Percentiles rank a stretch among this genome's conserved stretches.
Conservation (phyloP, 768 basidiomycete species). For the Suillus tomentosus region DNA sequence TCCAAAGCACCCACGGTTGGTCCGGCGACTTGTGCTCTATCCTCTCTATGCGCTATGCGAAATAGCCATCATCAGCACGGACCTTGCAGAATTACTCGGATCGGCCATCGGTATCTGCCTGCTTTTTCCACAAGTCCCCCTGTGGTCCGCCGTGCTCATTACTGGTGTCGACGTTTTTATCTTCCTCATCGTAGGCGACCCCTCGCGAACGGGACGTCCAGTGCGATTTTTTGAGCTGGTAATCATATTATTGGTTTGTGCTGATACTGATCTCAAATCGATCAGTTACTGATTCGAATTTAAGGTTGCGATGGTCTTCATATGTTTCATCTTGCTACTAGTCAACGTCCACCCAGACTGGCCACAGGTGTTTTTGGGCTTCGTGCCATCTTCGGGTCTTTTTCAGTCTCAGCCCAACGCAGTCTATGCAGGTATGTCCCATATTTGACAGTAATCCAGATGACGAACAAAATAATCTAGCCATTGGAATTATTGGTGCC, state of each 20-base stretch:
- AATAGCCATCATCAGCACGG: constrained; percentile 56
- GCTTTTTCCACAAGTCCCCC: constrained; percentile 49
- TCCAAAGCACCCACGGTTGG: constrained; percentile 38
- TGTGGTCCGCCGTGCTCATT: constrained; percentile 50
- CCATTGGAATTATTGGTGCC: constrained; percentile 47
- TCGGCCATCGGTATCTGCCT: constrained; percentile 60
- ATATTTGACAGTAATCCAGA: not conserved
- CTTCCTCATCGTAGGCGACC: constrained; percentile 44
- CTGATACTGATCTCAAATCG: constrained; percentile 5
- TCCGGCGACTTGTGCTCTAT: constrained; percentile 44
- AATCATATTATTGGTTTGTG: constrained; percentile 36
- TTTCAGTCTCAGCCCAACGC: constrained; percentile 43
- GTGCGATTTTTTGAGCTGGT: constrained; percentile 42
- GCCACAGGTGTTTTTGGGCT: constrained; percentile 44
- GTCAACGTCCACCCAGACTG: constrained; percentile 43
- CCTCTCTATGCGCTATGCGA: constrained; percentile 48
- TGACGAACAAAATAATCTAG: constrained; percentile 27
- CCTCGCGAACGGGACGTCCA: constrained; percentile 32
- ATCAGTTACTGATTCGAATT: not conserved
- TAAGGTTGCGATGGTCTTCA: constrained; percentile 28
- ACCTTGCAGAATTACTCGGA: constrained; percentile 62
- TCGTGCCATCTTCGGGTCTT: constrained; percentile 33
- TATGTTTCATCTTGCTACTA: constrained; percentile 44
- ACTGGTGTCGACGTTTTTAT: constrained; percentile 52
- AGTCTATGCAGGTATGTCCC: constrained; percentile 32